Conservation (phyloP, 169 alveolate species). For the Eimeria maxima region DNA sequence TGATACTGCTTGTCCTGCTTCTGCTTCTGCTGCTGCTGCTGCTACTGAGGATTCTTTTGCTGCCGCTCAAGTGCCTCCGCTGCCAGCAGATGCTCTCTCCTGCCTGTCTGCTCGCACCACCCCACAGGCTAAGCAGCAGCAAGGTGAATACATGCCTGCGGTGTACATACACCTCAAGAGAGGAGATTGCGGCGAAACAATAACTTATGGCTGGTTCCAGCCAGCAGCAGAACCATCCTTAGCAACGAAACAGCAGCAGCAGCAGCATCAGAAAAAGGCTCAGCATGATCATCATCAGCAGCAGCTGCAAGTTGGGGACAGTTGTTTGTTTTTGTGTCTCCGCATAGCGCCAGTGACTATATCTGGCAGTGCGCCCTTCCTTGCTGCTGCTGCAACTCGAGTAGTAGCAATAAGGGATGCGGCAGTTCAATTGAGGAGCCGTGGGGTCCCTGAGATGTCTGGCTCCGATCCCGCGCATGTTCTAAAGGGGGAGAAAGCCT, state of each 20-base stretch:
- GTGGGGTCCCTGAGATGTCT: neutral
- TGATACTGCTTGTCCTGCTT: slow-evolving; percentile 25
- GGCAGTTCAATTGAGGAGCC: neutral
- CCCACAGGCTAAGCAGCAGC: neutral
- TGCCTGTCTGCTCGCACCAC: neutral
- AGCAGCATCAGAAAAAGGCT: slow-evolving; percentile 38
- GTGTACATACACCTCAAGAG: slow-evolving; percentile 30
- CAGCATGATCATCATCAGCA: slow-evolving; percentile 17
- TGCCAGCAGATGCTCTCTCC: neutral
- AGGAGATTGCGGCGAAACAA: neutral
- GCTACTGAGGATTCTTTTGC: slow-evolving; percentile 14
- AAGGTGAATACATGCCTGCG: neutral
- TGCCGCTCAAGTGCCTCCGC: neutral
- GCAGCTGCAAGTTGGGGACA: neutral
- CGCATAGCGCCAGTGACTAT: neutral
- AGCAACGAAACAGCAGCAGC: neutral
- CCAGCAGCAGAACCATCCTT: neutral
- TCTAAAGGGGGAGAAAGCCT: neutral
- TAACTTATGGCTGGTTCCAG: neutral
- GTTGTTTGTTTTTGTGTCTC: neutral
- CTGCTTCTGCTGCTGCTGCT: slow-evolving; percentile 42
- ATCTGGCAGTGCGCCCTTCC: slow-evolving; percentile 9
- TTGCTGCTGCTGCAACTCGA: slow-evolving; percentile 14
- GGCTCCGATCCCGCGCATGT: neutral
- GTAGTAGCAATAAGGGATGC: neutral